A percentile compares a stretch with the other conserved stretches of the same genome.
phyloP scores from a whole-genome alignment of 2,329 filamentous ascomycete species.

The Cordyceps militaris region DNA sequence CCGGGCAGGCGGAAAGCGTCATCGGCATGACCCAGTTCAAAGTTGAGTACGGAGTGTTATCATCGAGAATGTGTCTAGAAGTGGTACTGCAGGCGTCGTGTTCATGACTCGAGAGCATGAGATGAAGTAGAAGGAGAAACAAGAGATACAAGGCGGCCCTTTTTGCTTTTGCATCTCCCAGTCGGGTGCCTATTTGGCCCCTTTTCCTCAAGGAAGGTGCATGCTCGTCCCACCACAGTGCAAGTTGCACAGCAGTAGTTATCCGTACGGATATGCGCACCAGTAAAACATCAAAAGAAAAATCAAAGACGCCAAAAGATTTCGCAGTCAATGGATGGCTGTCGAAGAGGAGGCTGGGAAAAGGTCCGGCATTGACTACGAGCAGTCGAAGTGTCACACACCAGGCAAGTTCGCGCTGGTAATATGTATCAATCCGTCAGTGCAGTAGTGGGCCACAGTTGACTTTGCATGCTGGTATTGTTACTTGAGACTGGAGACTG shows the following conservation, averaged over 20 bases:
- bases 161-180: not conserved
- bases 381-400: not conserved
- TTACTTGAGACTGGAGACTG: too few relatives aligned
- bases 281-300: constrained; percentile 6
- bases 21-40: not conserved
- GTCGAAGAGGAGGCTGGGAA: not conserved
- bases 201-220: not conserved
- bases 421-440: not conserved
- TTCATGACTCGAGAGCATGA: too few relatives aligned
- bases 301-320: constrained; percentile 2
- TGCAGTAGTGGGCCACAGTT: not conserved
- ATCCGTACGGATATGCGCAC: not conserved
- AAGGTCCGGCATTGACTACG: not conserved
- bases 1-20: constrained; percentile 1
- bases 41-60: too few relatives aligned
- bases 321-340: not conserved
- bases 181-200: not conserved
- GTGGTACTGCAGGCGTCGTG: not conserved
- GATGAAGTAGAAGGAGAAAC: not conserved
- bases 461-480: not conserved
- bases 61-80: not conserved
- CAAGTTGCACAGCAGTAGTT: not conserved
- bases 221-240: not conserved
- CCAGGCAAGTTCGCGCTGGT: not conserved
- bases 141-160: not conserved